Percentiles rank a stretch among this genome's conserved stretches.
Evolutionary conservation across 163 green algal genomes (phyloP).

Genomic region (Scenedesmus sp.): DNA sequence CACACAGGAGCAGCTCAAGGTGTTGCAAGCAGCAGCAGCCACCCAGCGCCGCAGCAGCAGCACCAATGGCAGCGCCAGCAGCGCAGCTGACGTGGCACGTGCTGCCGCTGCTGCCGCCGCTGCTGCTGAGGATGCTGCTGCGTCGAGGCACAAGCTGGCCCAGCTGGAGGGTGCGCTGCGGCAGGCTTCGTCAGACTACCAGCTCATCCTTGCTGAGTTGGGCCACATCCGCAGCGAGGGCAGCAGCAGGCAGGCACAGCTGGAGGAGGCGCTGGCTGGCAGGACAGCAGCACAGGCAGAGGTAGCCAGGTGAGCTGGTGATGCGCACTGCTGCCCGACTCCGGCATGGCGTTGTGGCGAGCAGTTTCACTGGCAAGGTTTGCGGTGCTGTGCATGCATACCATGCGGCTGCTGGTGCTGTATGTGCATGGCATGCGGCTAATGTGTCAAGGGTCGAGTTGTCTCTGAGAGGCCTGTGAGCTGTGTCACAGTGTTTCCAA

Average conservation of each 20-base stretch:
- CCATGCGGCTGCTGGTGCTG: not conserved
- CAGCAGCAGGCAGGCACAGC: conserved; percentile 5
- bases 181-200: conserved; percentile 28
- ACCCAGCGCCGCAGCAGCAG: conserved; percentile 3
- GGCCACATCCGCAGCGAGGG: conserved; percentile 26
- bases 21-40: conserved; percentile 21
- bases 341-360: not conserved
- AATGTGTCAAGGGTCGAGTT: no score
- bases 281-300: conserved; percentile 32
- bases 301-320: not conserved
- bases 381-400: not conserved
- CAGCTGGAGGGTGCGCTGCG: conserved; percentile 32
- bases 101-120: not conserved
- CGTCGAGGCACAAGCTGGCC: not conserved
- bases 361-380: not conserved
- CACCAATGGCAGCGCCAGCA: not conserved
- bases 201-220: conserved; percentile 45
- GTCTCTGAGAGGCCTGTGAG: no score
- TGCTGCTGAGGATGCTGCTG: not conserved
- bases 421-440: no score
- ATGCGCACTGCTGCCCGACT: no score
- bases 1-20: conserved; percentile 13
- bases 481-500: no score
- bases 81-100: not conserved
- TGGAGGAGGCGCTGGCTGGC: conserved; percentile 19